A percentile compares a stretch with the other conserved stretches of the same genome.
Conservation (phyloP, 73 alveolate genomes). For the Paramecium sexaurelia region DNA sequence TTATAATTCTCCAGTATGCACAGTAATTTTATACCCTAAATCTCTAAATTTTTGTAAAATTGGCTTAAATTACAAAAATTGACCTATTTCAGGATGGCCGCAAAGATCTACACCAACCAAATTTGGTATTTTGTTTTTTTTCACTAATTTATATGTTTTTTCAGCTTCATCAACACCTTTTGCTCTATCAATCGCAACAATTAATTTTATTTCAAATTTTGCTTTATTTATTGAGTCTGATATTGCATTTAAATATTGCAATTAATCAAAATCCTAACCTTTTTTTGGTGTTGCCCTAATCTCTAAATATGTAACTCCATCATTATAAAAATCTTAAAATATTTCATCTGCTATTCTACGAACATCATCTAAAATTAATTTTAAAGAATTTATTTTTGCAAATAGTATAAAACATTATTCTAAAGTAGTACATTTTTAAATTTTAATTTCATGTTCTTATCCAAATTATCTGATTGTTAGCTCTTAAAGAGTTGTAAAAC, state of each 20-base stretch:
- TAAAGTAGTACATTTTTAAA: constrained; percentile 71
- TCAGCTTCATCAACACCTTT: constrained; percentile 77
- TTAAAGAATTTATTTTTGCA: constrained; percentile 73
- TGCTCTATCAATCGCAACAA: constrained; percentile 83
- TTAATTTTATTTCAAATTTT: constrained; percentile 75
- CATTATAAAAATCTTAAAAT: constrained; percentile 84
- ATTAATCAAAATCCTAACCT: constrained; percentile 75
- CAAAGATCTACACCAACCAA: constrained; percentile 90
- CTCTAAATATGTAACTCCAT: constrained; percentile 87
- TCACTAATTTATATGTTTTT: constrained; percentile 76
- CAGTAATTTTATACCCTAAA: constrained; percentile 75
- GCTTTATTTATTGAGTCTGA: constrained; percentile 73
- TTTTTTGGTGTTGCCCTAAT: constrained; percentile 91
- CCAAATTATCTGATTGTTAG: constrained; percentile 74
- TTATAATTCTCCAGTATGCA: constrained; percentile 81
- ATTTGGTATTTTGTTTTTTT: constrained; percentile 71
- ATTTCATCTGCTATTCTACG: constrained; percentile 82
- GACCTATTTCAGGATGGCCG: constrained; percentile 88
- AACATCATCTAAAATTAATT: constrained; percentile 73
- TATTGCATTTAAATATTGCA: constrained; percentile 79
- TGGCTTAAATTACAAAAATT: constrained; percentile 68
- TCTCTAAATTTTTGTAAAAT: constrained; percentile 74
- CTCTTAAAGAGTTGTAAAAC: constrained; percentile 89
- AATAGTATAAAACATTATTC: constrained; percentile 83
- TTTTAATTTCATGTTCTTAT: constrained; percentile 69